Percentiles rank a stretch among this genome's conserved stretches.
Evolutionary conservation across 225 moss, liverwort and hornwort genomes (phyloP).

Genomic region (Anthoceros angustus): DNA sequence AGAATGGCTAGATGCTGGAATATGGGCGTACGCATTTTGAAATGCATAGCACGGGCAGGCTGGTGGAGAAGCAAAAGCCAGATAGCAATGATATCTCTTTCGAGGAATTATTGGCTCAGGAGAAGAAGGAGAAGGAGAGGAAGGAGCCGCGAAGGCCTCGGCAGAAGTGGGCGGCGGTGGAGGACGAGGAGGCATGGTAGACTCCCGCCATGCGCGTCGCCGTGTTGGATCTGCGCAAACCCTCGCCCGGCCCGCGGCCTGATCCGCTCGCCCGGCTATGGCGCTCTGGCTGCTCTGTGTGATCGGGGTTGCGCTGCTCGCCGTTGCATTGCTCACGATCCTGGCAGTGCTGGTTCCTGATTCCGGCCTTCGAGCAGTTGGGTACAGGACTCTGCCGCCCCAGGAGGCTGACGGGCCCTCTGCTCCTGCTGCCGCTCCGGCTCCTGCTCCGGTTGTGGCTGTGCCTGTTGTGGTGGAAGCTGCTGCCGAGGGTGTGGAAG

Average conservation of each 20-base stretch:
- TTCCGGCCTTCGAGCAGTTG: neutral
- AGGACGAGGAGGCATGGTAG: neutral
- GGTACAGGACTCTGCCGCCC: neutral
- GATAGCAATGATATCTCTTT: constrained; percentile 74
- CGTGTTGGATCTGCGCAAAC: neutral
- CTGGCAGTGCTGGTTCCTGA: neutral
- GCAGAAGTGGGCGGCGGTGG: too few species aligned
- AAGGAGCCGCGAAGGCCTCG: too few species aligned
- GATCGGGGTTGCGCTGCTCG: neutral
- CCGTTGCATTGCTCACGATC: neutral
- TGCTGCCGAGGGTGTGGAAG: too few species aligned
- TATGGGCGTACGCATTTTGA: constrained; percentile 92
- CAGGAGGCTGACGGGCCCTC: neutral
- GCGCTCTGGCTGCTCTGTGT: neutral
- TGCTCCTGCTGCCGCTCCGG: neutral
- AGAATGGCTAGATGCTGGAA: constrained; percentile 73
- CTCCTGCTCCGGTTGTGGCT: neutral
- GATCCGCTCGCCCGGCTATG: neutral
- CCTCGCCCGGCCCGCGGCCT: neutral
- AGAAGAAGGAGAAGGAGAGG: too few species aligned
- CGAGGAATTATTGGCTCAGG: constrained; percentile 74
- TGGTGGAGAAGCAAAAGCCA: constrained; percentile 74
- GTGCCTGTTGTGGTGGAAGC: too few species aligned
- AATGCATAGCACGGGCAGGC: constrained; percentile 81
- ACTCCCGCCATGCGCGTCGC: neutral